phyloP scores from a whole-genome alignment of 1,139 yeast species.

The Lodderomyces oxycetoniae region DNA sequence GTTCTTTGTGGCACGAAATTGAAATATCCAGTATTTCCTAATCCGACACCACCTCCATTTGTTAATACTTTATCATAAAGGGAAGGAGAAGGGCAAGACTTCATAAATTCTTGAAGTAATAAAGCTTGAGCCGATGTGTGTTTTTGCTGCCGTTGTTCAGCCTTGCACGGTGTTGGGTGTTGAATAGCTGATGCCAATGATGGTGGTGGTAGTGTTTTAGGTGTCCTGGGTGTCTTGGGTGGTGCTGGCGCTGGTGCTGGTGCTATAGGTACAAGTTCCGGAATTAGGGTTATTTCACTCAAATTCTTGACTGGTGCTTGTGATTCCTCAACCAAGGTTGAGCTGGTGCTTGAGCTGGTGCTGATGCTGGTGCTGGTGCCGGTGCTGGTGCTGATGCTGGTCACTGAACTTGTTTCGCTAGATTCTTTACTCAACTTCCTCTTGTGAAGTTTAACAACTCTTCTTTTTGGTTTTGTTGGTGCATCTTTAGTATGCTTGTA shows the following conservation, averaged over 20 bases:
- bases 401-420: background rate
- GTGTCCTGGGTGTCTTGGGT: background rate
- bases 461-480: constrained; percentile 41
- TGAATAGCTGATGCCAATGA: background rate
- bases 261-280: constrained; percentile 4
- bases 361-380: constrained; percentile 4
- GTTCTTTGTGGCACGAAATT: constrained; percentile 10
- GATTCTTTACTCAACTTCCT: constrained; percentile 13
- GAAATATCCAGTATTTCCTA: constrained; percentile 13
- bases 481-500: constrained; percentile 24
- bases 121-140: constrained; percentile 1
- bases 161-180: constrained; percentile 6
- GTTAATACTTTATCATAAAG: constrained; percentile 10
- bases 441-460: constrained; percentile 39
- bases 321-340: constrained; percentile 3
- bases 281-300: constrained; percentile 5
- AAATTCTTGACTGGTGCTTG: background rate
- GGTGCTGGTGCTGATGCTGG: constrained; percentile 4
- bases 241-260: constrained; percentile 1
- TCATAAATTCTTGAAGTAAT: constrained; percentile 10
- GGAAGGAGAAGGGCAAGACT: constrained; percentile 7
- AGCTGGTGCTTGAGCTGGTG: constrained; percentile 2
- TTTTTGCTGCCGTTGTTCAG: background rate
- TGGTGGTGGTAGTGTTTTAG: background rate
- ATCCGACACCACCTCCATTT: constrained; percentile 11